Conservation (phyloP, 495 filamentous ascomycete genomes). For the Trichocladium uniseriatum region DNA sequence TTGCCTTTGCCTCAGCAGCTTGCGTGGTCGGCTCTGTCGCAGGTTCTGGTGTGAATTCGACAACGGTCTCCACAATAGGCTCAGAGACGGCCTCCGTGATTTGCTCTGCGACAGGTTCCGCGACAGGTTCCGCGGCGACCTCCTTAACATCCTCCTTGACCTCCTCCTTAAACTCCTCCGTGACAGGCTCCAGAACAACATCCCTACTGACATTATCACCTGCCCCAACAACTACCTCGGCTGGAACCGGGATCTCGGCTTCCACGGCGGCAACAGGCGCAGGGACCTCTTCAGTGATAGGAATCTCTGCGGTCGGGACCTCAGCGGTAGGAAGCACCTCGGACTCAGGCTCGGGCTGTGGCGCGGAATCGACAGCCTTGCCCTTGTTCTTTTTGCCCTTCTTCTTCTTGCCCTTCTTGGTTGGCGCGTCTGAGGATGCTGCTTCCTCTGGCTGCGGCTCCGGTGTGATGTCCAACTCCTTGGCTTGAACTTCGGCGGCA, state of each 20-base stretch:
- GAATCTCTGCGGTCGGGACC: conserved; percentile 1
- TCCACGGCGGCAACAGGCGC: background rate
- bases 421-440: background rate
- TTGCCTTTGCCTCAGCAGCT: no score
- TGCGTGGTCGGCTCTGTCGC: background rate
- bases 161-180: no score
- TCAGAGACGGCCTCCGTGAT: background rate
- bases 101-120: background rate
- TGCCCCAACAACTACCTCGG: background rate
- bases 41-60: background rate
- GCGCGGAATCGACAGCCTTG: background rate
- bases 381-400: conserved; percentile 12
- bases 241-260: background rate
- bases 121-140: background rate
- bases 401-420: conserved; percentile 24
- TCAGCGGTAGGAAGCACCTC: conserved; percentile 5
- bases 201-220: background rate
- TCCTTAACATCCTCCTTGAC: background rate
- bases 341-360: conserved; percentile 5
- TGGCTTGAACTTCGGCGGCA: background rate
- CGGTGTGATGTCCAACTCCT: background rate
- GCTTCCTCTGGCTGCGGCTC: background rate
- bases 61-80: background rate
- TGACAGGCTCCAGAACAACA: background rate
- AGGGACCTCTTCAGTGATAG: background rate